Evolutionary conservation across 1,139 yeast species (phyloP).

Genomic region (Barnettozyma hawaiiensis): DNA sequence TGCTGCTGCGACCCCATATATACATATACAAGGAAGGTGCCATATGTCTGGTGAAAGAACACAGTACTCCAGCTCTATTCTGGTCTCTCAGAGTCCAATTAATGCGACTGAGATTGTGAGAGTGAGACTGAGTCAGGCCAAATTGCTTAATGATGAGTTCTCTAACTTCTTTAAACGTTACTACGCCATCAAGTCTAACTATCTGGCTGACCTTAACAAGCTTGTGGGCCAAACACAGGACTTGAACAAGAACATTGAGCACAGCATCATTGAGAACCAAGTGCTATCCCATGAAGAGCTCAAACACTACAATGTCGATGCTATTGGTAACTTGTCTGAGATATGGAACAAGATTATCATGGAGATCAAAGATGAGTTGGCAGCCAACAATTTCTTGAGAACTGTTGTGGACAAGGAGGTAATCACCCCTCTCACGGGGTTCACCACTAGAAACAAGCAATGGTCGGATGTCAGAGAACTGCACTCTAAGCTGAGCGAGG

Average conservation of each 20-base stretch:
- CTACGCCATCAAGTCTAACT: constrained; percentile 42
- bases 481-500: constrained; percentile 36
- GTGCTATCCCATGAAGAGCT: constrained; percentile 31
- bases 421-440: constrained; percentile 48
- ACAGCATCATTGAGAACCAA: constrained; percentile 29
- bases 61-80: constrained; percentile 39
- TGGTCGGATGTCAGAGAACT: constrained; percentile 39
- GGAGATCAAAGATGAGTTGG: constrained; percentile 48
- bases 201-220: constrained; percentile 45
- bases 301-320: constrained; percentile 38
- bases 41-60: constrained; percentile 32
- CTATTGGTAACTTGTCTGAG: constrained; percentile 49
- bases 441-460: constrained; percentile 48
- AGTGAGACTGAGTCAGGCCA: constrained; percentile 41
- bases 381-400: constrained; percentile 46
- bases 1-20: background rate
- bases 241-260: constrained; percentile 31
- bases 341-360: constrained; percentile 55
- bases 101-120: constrained; percentile 45
- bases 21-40: too few relatives aligned
- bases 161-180: constrained; percentile 52
- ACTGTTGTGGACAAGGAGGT: constrained; percentile 51
- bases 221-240: constrained; percentile 42
- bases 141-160: constrained; percentile 42
- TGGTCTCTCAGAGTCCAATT: constrained; percentile 40